These are phyloP conservation scores for Theobroma grandiflorum DNA, from an alignment of 441 rosid genomes.

Conservation along the genomic window DNA sequence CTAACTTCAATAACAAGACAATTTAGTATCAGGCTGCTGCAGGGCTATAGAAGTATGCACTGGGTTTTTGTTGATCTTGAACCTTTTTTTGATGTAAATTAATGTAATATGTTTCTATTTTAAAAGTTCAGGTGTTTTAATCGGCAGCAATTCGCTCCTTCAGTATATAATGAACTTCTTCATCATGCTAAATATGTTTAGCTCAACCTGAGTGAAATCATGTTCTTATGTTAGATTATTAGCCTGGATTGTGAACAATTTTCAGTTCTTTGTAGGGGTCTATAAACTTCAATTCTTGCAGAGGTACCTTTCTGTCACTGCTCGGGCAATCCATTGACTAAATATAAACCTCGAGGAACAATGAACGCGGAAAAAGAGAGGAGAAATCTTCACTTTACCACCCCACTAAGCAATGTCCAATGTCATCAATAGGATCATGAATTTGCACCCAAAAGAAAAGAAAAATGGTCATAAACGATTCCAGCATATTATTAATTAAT, in stretches of 20 bases:
- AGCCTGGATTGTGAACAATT: neutral
- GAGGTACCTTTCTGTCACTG: neutral
- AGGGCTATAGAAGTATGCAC: neutral
- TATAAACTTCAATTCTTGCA: neutral
- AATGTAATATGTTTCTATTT: neutral
- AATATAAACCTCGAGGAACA: neutral
- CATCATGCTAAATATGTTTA: no score
- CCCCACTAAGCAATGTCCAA: no score
- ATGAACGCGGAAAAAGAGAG: neutral
- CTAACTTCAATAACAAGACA: constrained; percentile 12
- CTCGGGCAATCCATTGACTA: no score
- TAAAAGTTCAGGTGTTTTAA: neutral
- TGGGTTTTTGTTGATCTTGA: neutral
- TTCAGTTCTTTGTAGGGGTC: neutral
- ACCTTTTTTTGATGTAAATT: neutral
- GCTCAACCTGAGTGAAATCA: no score
- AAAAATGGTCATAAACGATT: no score
- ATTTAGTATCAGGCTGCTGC: neutral
- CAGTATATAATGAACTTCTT: no score
- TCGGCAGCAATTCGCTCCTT: neutral
- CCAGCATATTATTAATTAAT: no score
- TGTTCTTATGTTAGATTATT: no score
- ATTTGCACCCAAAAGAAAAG: no score
- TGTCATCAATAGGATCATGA: no score
- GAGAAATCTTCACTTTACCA: no score